Base-by-base conservation (phyloP, 2,329 filamentous ascomycete genomes). In the Lasiodiplodia sp. region DNA sequence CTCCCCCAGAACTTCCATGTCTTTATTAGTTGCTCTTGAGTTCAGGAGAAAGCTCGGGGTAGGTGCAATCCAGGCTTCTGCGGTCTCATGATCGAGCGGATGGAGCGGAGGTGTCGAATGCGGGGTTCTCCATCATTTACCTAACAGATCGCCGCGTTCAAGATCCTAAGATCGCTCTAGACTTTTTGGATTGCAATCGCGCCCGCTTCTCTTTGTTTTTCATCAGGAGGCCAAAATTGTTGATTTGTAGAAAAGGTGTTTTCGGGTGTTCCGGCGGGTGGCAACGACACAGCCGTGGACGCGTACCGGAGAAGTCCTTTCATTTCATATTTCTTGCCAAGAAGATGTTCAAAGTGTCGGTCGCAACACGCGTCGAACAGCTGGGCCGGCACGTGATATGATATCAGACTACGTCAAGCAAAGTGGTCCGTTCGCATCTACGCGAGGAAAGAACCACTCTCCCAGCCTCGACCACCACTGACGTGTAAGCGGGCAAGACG, bases 381-480 rank as follows among this genome's bases (percentile, higher is more conserved):
- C 16, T 28, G 25, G 40, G 12, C 28, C 11, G 4, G 58, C 60
- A 64, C 60, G 60, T 64, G 60, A 64, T n/a, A 64, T 64, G 60
- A 64, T 64, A 64, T 64, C 60, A 64, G 60, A 23, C 60, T 37
- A 64, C 60, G 60, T 64, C 60, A 64, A 34, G 31, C 3, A 3
- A 7, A 18, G 16, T 64, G 60, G 60, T 38, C 60, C 60, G 60
- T 37, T n/a, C 47, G 4, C 47, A n/a, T 6, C 23, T 28, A 64
- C 44, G 44, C 60, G 60, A 64, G 31, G 55, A 56, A 56, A 25
- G 18, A 25, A 52, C 60, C 40, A 51, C 60, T 53, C 18, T 38
- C n/a, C 28, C 25, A 64, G 47, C 60, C 60, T 25, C 31, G 60
- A 52, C 60, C 47, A 64, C 0, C 25, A 25, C 28, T 52, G 47